Base-by-base conservation (phyloP, 2,329 filamentous ascomycete genomes). In the Penicillium sp. region DNA sequence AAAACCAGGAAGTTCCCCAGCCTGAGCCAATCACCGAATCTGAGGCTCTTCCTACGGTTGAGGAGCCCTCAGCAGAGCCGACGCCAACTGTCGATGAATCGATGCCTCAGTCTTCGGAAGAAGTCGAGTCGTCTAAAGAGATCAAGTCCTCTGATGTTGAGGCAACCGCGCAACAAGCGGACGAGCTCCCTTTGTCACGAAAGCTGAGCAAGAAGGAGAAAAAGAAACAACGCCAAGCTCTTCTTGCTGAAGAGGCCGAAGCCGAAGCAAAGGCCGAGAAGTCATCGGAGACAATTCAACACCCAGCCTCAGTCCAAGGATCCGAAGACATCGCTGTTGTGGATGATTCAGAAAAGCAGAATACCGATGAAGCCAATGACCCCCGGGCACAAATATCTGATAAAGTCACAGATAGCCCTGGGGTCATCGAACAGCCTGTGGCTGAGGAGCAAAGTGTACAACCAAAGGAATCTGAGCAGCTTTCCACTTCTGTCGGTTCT, bases 151-250 rank as follows among this genome's bases (percentile, higher is more conserved):
- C 15, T 8, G 29, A 43, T 10, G 39, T 33, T 12, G 35, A 35
- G 18, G n/a, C n/a, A 23, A 23, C 11, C 15, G n/a, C 10, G 11
- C 35, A 42, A 20, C 22, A 38, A 10, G 4, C 30, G 9, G 46
- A 49, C 25, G 18, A 34, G 9, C 17, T 39, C 4, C 18, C 32
- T 1, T 16, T 42, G 6, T 40, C 41, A 12, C 49, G 42, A 25
- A 54, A 56, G 20, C 32, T 47, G 35, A 55, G 47, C 41, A 58
- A 59, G 34, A 59, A 58, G 20, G 44, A 57, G 22, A 56, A 48
- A 39, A 51, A 58, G 36, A 53, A 55, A 38, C 44, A 55, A 22
- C 51, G 47, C 11, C 35, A 54, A 34, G 49, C 45, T 20, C 30
- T 51, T 16, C 39, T 43, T 39, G 31, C 42, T 6, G 39, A 45